These are phyloP conservation scores for Pelargonium nanum DNA, from an alignment of 345 rosid genomes.

Conservation along the genomic window DNA sequence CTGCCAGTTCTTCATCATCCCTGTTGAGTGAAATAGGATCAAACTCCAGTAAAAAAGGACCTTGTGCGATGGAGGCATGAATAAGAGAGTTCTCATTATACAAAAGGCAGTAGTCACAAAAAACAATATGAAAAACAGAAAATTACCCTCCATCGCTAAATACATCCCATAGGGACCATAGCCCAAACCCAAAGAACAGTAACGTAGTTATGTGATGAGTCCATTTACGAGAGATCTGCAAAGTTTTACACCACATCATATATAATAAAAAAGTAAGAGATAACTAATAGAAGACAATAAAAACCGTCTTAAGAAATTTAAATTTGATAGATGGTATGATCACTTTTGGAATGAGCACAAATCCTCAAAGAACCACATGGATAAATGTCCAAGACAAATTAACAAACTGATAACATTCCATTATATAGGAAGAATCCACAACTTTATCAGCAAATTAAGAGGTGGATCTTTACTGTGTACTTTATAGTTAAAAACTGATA, in stretches of 20 bases:
- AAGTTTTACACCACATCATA: conserved; percentile 7
- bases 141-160: conserved; percentile 58
- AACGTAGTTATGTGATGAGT: conserved; percentile 76
- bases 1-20: conserved; percentile 70
- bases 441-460: no score
- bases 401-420: no score
- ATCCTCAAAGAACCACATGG: no score
- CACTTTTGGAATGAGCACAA: no score
- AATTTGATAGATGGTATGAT: no score
- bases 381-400: no score
- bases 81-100: no score
- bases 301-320: background rate
- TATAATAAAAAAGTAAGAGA: conserved; percentile 1
- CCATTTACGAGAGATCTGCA: conserved; percentile 87
- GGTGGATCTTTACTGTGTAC: no score
- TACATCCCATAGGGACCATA: conserved; percentile 89
- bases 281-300: background rate
- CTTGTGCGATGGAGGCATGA: background rate
- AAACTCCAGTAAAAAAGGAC: conserved; percentile 2
- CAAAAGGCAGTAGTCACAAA: conserved; percentile 3
- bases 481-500: no score
- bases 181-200: conserved; percentile 71
- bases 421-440: no score
- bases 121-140: background rate
- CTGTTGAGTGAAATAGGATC: conserved; percentile 25